phyloP scores from a whole-genome alignment of 192 early-diverging fungal species.

The Spinellus fusiger region DNA sequence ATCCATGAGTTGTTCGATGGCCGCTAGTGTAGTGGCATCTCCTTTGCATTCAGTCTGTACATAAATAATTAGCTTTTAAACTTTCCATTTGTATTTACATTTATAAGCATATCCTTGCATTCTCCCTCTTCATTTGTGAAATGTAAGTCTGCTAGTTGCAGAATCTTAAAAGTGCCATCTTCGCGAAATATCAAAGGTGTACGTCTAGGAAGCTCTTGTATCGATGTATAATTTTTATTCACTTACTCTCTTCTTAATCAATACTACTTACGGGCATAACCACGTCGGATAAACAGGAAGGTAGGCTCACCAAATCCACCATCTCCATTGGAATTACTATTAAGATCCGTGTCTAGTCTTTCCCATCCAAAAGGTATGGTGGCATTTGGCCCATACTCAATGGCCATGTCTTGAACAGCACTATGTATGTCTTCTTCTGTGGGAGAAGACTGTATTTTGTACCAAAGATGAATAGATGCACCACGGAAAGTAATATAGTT shows the following conservation, averaged over 20 bases:
- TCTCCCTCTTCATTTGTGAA: slow-evolving; percentile 36
- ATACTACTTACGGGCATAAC: slow-evolving; percentile 3
- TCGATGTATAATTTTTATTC: neutral
- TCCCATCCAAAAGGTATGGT: slow-evolving; percentile 18
- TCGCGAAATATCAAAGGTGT: slow-evolving; percentile 26
- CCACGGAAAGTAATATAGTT: slow-evolving; percentile 19
- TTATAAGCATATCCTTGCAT: slow-evolving; percentile 27
- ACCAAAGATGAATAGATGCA: slow-evolving; percentile 16
- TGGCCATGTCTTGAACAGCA: slow-evolving; percentile 14
- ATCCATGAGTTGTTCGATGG: slow-evolving; percentile 37
- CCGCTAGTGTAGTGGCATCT: slow-evolving; percentile 31
- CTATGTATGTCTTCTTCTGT: neutral
- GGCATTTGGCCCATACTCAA: slow-evolving; percentile 10
- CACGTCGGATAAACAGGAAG: slow-evolving; percentile 11
- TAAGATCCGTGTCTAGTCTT: slow-evolving; percentile 17
- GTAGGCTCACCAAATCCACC: slow-evolving; percentile 19
- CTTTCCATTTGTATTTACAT: neutral
- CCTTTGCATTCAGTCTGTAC: slow-evolving; percentile 34
- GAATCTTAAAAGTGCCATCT: slow-evolving; percentile 41
- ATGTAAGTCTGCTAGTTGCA: slow-evolving; percentile 42
- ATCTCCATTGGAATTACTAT: slow-evolving; percentile 8
- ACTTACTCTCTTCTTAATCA: neutral
- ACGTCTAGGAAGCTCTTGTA: slow-evolving; percentile 8
- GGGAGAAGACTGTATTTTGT: slow-evolving; percentile 6
- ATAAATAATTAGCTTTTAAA: neutral